phyloP scores from a whole-genome alignment of 371 early-diverging fungal genomes.

The Mucor plumbeus region DNA sequence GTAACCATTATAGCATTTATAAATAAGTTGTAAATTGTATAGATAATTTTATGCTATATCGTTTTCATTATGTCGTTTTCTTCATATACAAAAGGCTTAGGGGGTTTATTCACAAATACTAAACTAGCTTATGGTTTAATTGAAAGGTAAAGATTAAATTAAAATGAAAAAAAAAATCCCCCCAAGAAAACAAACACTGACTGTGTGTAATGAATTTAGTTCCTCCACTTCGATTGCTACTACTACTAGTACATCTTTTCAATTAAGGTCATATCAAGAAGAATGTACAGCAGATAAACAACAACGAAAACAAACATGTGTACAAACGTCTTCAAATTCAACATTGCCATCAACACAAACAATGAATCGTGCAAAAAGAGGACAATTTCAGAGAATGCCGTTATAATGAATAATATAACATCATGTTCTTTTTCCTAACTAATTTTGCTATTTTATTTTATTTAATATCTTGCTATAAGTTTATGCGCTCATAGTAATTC shows the following conservation, averaged over 20 bases:
- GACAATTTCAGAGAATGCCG: neutral
- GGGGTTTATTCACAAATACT: neutral
- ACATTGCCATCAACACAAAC: neutral
- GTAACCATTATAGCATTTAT: too few relatives aligned
- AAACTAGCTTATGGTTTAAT: conserved; percentile 1
- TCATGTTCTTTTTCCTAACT: neutral
- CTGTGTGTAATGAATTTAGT: neutral
- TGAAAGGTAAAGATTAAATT: neutral
- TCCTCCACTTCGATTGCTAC: neutral
- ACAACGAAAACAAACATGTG: neutral
- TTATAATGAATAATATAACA: neutral
- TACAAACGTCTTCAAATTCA: neutral
- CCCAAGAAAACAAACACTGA: neutral
- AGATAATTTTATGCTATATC: neutral
- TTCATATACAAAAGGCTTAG: neutral
- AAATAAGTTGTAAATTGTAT: neutral
- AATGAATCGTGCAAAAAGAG: neutral
- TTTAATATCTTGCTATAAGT: neutral
- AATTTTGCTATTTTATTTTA: neutral
- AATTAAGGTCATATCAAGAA: neutral
- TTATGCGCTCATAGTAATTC: neutral
- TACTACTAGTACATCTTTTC: neutral
- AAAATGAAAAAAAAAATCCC: neutral
- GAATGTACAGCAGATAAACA: conserved; percentile 1
- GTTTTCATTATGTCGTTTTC: conserved; percentile 6